Evolutionary conservation across 2,329 filamentous ascomycete genomes (phyloP), one percentile per base, ranked within the genome.

Genomic region (Decorospora gaudefroyi): DNA sequence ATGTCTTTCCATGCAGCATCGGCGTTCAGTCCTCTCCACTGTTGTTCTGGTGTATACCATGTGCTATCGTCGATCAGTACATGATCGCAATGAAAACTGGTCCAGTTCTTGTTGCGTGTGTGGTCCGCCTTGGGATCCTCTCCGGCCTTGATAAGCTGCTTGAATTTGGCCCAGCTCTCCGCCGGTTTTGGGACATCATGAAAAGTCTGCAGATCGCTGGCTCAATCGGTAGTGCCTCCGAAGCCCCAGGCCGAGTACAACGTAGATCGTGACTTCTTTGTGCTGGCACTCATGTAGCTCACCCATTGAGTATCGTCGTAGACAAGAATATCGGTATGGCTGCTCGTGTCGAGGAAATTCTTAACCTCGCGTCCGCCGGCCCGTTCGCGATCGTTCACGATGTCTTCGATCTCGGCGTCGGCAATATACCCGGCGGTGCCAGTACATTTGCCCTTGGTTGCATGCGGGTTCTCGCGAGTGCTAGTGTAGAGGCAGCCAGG

Each of bases 341-440:
- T 17, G 23, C 22, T 30, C 12, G 27, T 16, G 13, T 30, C 27
- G 13, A 30, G n/a, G 16, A 30, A 30, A 13, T 16, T 30, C 27
- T 30, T 30, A 12, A 27, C 25, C 13, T n/a, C 25, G n/a, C 25
- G 25, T 27, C 25, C 12, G 5, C 9, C 7, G n/a, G 12, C n/a
- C n/a, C n/a, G n/a, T n/a, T n/a, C n/a, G n/a, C n/a, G n/a, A n/a
- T n/a, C n/a, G n/a, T n/a, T n/a, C n/a, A n/a, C n/a, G n/a, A n/a
- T n/a, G n/a, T n/a, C n/a, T n/a, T n/a, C 6, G 17, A 76, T 71
- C 59, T 76, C 73, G 4, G 68, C 67, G 30, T 73, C 46, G 3
- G 71, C 48, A 4, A 76, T 60, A 42, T 74, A 74, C 3, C 74
- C 74, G 0, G 49, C 55, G 0, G 67, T 73, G 4, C 42, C 49